A percentile compares a stretch with the other conserved stretches of the same genome.
These are phyloP conservation scores for Sclerotinia subarctica DNA, from an alignment of 2,329 filamentous ascomycete species.

Conservation along the genomic window DNA sequence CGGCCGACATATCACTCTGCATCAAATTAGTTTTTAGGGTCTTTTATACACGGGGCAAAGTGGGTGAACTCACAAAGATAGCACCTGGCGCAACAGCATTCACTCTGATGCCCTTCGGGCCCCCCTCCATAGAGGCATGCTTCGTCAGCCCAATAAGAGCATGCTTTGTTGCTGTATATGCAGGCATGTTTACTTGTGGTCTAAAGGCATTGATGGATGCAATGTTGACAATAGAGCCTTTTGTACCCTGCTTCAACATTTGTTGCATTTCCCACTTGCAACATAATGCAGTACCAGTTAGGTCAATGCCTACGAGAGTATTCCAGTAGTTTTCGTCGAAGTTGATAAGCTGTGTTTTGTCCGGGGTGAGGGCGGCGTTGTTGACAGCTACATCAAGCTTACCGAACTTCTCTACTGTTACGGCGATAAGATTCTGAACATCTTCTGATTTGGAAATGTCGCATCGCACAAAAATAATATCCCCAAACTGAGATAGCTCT, in stretches of 20 bases:
- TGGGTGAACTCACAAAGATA: conserved; percentile 37
- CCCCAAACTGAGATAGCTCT: conserved; percentile 12
- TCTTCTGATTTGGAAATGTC: conserved; percentile 18
- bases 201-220: conserved; percentile 15
- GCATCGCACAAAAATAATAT: conserved; percentile 11
- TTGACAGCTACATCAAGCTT: conserved; percentile 54
- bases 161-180: conserved; percentile 41
- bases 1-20: conserved; percentile 40
- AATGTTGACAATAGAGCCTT: conserved; percentile 20
- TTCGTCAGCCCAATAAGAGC: conserved; percentile 46
- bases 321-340: conserved; percentile 18
- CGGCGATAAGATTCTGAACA: conserved; percentile 13
- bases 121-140: conserved; percentile 39
- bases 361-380: conserved; percentile 42
- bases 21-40: conserved; percentile 31
- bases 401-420: conserved; percentile 47
- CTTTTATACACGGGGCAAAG: conserved; percentile 48
- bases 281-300: conserved; percentile 18
- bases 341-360: conserved; percentile 8
- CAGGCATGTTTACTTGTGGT: conserved; percentile 23
- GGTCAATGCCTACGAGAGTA: conserved; percentile 14
- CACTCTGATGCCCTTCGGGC: conserved; percentile 39
- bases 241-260: conserved; percentile 16
- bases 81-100: conserved; percentile 42
- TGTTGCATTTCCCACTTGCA: conserved; percentile 19